Evolutionary conservation across 179 eudicot species (phyloP), one percentile per base, ranked within the genome.

Genomic region (Monotropa hypopitys): DNA sequence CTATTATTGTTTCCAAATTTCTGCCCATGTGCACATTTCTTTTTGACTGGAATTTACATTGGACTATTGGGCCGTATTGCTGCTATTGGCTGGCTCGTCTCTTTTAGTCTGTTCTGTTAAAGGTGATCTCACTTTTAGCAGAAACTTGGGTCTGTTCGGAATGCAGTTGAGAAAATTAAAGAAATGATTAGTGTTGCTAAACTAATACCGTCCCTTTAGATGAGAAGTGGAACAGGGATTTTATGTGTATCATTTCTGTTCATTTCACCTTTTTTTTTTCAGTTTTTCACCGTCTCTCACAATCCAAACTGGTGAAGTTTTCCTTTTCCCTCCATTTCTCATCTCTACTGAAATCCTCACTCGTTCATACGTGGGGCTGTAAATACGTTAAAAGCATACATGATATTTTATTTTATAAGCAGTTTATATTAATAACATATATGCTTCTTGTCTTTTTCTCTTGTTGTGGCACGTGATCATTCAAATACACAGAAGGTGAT

Each of bases 401-500:
- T 57, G 32, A 23, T 57, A 8, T 21, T 57, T 54, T 54, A 26
- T 40, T 12, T 7, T 62, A 26, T 62, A 16, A 28, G 70, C 57
- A 61, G 45, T 8, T 45, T 61, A 40, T 45, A 23, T 47, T 63
- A 3, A 28, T 2, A 26, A 28, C 45, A 15, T 72, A 5, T 28
- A 1, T 78, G 0, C 21, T 15, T 68, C 15, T 57, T 54, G 16
- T 76, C 63, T 61, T 66, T 63, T 54, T 42, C 62, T n/a, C 45
- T 54, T 76, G 59, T 46, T 70, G 54, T 72, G 61, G 42, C 76
- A 23, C 50, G 18, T 82, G 43, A 69, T 62, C 59, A 10, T 69
- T 57, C 23, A 46, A 79, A 53, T 59, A 35, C 69, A 78, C 92
- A 94, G 97, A 94, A 92, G 85, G 66, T 94, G 84, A 81, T 94